These are phyloP conservation scores for Juglanconis oblonga DNA, from an alignment of 2,329 filamentous ascomycete species.

Conservation along the genomic window DNA sequence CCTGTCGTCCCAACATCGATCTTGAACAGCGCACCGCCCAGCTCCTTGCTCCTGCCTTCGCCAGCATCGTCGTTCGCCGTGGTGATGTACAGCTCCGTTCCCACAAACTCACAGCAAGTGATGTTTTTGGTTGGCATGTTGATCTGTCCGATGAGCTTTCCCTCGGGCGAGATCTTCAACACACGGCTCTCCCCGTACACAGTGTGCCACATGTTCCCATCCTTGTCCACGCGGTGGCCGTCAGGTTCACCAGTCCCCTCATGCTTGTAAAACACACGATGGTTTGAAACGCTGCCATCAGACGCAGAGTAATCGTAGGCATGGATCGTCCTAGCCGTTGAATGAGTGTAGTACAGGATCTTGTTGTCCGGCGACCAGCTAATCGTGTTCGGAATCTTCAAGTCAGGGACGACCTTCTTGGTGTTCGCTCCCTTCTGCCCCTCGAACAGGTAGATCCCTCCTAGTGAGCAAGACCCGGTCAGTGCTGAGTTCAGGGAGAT, in stretches of 20 bases:
- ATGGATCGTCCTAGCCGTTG: conserved; percentile 66
- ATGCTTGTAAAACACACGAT: conserved; percentile 71
- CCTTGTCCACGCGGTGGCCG: conserved; percentile 77
- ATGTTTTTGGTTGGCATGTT: conserved; percentile 73
- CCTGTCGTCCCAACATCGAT: conserved; percentile 74
- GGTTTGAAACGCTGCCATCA: conserved; percentile 65
- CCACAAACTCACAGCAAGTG: conserved; percentile 79
- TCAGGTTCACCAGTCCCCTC: conserved; percentile 68
- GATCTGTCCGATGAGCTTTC: conserved; percentile 71
- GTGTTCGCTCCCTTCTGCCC: conserved; percentile 56
- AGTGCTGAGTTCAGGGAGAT: background rate
- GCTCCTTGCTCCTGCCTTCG: conserved; percentile 60
- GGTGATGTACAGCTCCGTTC: conserved; percentile 74
- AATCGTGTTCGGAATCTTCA: conserved; percentile 82
- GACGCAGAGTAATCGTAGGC: conserved; percentile 69
- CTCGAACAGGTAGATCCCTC: conserved; percentile 71
- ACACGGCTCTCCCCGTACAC: conserved; percentile 78
- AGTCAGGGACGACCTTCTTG: conserved; percentile 46
- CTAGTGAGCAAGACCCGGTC: conserved; percentile 38
- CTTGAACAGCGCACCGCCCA: conserved; percentile 70
- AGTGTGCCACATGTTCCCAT: conserved; percentile 87
- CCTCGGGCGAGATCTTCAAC: conserved; percentile 67
- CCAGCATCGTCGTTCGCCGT: conserved; percentile 66
- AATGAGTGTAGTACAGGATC: conserved; percentile 82
- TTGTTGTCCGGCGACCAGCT: conserved; percentile 73